Evolutionary conservation across 129 eudicot species (phyloP), one percentile per base, ranked within the genome.

Genomic region (Escallonia herrerae): DNA sequence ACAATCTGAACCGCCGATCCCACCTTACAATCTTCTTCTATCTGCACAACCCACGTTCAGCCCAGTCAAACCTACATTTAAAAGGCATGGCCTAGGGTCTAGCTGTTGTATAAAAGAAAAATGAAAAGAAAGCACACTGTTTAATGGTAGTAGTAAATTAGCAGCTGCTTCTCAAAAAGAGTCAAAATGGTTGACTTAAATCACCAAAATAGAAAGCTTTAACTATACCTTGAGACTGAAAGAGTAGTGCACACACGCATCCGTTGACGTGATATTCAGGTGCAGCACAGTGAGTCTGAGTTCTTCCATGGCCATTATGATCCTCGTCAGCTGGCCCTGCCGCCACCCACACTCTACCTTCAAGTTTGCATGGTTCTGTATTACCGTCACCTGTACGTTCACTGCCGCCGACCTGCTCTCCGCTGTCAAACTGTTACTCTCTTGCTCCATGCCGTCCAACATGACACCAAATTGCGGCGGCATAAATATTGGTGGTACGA

Each of bases 221-320:
- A 54, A 43, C 46, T 66, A 37, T 75, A 80, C 84, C 84, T 80
- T 75, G 15, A 80, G 78, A 66, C 72, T 75, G 69, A 80, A 71
- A 55, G 84, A 75, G 81, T 80, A 80, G 51, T 55, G 74, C 49
- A 67, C 65, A 33, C 44, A 63, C 0, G 49, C 42, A 62, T 66
- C 65, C n/a, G 66, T 54, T 11, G 84, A 70, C 43, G 68, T 71
- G 75, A 75, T 66, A 56, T 71, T 80, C 65, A 80, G 81, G 66
- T 80, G 84, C 45, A 80, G 73, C 33, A 80, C 45, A 9, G 81
- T 58, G 49, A 80, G 78, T 15, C 66, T 57, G 55, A 62, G 64
- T 3, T 64, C 67, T 71, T 80, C 72, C 50, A 80, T 48, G 53
- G 64, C 79, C 63, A 57, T 44, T 62, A 80, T 75, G 50, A 72